Percentiles rank a stretch among this genome's conserved stretches.
Conservation (phyloP, 2,329 filamentous ascomycete species). For the Ascochyta pisi region DNA sequence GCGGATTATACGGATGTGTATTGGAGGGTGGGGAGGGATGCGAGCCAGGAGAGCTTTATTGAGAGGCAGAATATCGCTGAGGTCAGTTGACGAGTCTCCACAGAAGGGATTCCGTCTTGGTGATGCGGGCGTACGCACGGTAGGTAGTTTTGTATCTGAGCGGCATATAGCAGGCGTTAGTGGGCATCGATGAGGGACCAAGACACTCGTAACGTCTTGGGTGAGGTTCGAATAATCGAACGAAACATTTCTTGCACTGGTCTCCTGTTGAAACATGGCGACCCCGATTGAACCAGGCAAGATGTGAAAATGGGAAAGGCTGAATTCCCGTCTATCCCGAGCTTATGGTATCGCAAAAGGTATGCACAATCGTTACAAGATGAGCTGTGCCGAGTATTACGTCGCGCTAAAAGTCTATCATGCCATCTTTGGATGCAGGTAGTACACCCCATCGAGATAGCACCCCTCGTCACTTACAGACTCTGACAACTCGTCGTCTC, state of each 20-base stretch:
- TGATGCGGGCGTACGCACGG: too few relatives aligned
- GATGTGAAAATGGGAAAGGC: not conserved
- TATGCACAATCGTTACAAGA: not conserved
- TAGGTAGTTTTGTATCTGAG: not conserved
- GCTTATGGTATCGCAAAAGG: not conserved
- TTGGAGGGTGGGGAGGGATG: constrained; percentile 83
- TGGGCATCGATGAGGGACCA: not conserved
- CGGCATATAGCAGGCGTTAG: not conserved
- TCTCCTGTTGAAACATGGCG: not conserved
- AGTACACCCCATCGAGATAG: not conserved
- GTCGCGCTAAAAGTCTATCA: not conserved
- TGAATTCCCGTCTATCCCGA: not conserved
- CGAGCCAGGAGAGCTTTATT: constrained; percentile 87
- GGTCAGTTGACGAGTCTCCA: constrained; percentile 26
- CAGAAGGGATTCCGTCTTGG: not conserved
- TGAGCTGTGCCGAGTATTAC: constrained; percentile 3
- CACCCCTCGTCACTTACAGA: not conserved
- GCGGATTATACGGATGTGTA: constrained; percentile 93
- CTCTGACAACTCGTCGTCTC: not conserved
- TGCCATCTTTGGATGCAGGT: not conserved
- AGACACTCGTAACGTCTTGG: not conserved
- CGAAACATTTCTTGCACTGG: not conserved
- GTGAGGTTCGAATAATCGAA: not conserved
- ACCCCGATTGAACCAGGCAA: not conserved
- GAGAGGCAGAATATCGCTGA: constrained; percentile 62